These are phyloP conservation scores for Ascochyta rabiei DNA, from an alignment of 2,329 filamentous ascomycete genomes.

Conservation along the genomic window DNA sequence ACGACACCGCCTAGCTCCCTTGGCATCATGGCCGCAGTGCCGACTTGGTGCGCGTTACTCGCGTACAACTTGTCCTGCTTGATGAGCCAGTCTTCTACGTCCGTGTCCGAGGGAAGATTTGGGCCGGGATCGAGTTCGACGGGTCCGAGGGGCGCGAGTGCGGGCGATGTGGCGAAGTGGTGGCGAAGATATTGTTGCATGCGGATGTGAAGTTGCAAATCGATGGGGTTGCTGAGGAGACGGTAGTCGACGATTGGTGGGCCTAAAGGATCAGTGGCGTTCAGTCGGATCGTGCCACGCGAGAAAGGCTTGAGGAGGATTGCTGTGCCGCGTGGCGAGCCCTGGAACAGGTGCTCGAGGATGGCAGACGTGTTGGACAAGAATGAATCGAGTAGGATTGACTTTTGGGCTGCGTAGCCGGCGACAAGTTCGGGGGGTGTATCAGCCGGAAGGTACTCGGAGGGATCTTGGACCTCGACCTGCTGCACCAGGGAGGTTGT, in stretches of 20 bases:
- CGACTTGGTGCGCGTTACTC: slow-evolving; percentile 23
- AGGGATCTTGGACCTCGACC: neutral
- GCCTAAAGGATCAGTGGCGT: slow-evolving; percentile 33
- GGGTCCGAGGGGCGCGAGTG: slow-evolving; percentile 22
- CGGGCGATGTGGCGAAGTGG: slow-evolving; percentile 9
- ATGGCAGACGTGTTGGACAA: neutral
- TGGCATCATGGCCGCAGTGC: slow-evolving; percentile 29
- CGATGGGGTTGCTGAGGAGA: slow-evolving; percentile 36
- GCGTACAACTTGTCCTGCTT: slow-evolving; percentile 14
- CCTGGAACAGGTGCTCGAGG: slow-evolving; percentile 7
- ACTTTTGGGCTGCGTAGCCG: slow-evolving; percentile 1
- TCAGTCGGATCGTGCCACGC: slow-evolving; percentile 41
- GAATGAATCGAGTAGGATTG: neutral
- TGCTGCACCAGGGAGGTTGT: neutral
- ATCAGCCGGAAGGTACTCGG: neutral
- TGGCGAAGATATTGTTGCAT: slow-evolving; percentile 15
- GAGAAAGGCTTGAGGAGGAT: slow-evolving; percentile 29
- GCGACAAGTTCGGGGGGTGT: neutral
- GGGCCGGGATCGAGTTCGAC: slow-evolving; percentile 37
- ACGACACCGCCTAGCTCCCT: slow-evolving; percentile 26
- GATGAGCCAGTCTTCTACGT: slow-evolving; percentile 16
- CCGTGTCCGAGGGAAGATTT: slow-evolving; percentile 21
- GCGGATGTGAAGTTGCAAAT: slow-evolving; percentile 31
- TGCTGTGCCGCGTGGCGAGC: neutral
- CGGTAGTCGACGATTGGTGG: slow-evolving; percentile 37